Conservation (phyloP, 805 yeast genomes). For the Monosporozyma siamensis region DNA sequence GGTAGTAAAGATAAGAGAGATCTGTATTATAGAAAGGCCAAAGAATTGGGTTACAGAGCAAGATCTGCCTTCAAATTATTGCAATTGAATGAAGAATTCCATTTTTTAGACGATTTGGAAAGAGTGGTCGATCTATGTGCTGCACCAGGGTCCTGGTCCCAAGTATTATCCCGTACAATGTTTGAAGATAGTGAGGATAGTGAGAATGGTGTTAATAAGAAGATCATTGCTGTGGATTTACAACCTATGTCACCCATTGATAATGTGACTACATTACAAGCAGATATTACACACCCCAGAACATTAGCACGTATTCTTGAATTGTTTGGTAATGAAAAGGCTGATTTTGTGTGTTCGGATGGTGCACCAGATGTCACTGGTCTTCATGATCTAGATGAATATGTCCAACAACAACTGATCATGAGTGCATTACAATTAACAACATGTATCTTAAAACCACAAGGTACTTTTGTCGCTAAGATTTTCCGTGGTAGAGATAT, state of each 20-base stretch:
- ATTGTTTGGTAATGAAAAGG: constrained; percentile 82
- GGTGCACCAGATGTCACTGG: constrained; percentile 99
- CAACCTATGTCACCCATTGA: constrained; percentile 98
- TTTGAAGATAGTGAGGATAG: constrained; percentile 33
- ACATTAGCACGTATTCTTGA: constrained; percentile 69
- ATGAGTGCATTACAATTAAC: constrained; percentile 87
- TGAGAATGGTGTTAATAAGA: constrained; percentile 37
- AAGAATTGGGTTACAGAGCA: constrained; percentile 97
- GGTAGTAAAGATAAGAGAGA: constrained; percentile 93
- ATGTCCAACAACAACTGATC: constrained; percentile 89
- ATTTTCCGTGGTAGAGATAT: constrained; percentile 94
- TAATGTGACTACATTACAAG: constrained; percentile 84
- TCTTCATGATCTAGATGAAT: constrained; percentile 90
- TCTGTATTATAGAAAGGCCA: constrained; percentile 84
- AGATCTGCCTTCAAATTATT: constrained; percentile 90
- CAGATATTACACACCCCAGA: constrained; percentile 94
- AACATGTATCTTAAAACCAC: constrained; percentile 77
- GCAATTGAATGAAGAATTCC: constrained; percentile 85
- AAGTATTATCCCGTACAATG: constrained; percentile 71
- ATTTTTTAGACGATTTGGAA: constrained; percentile 55
- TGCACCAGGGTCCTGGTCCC: constrained; percentile 98
- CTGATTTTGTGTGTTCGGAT: constrained; percentile 92
- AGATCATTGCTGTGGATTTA: constrained; percentile 87
- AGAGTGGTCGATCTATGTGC: constrained; percentile 96
- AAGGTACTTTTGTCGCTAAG: constrained; percentile 92